Conservation (phyloP, 495 filamentous ascomycete species). For the Hyphodiscus hymeniophilus region DNA sequence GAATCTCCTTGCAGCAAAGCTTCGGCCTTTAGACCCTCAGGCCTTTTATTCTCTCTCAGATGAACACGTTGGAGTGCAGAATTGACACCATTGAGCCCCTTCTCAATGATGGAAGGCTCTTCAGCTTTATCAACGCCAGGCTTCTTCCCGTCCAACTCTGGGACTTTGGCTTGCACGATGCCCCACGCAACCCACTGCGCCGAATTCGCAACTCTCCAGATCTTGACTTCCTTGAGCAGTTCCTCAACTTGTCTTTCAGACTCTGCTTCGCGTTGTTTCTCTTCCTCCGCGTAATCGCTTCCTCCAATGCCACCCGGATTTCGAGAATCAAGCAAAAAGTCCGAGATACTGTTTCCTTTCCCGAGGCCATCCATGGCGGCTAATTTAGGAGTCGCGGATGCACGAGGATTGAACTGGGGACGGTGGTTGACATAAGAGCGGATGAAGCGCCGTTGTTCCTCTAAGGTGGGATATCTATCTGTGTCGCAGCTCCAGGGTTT, state of each 20-base stretch:
- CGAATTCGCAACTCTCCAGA: slow-evolving; percentile 82
- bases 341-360: slow-evolving; percentile 35
- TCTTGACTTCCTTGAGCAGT: slow-evolving; percentile 64
- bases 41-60: slow-evolving; percentile 2
- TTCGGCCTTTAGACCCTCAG: slow-evolving; percentile 9
- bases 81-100: slow-evolving; percentile 2
- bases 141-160: slow-evolving; percentile 36
- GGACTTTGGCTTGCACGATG: slow-evolving; percentile 84
- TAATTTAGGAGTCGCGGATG: slow-evolving; percentile 43
- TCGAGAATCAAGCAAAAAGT: slow-evolving; percentile 66
- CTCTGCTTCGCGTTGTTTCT: slow-evolving; percentile 48
- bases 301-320: slow-evolving; percentile 35
- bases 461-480: slow-evolving; percentile 62
- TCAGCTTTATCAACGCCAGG: slow-evolving; percentile 3
- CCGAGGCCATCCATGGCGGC: slow-evolving; percentile 28
- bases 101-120: slow-evolving; percentile 21
- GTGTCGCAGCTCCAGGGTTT: slow-evolving; percentile 58
- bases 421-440: slow-evolving; percentile 78
- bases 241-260: slow-evolving; percentile 54
- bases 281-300: slow-evolving; percentile 45
- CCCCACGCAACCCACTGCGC: slow-evolving; percentile 96
- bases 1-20: slow-evolving; percentile 9
- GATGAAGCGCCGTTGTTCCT: slow-evolving; percentile 80
- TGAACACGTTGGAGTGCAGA: background rate
- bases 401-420: slow-evolving; percentile 44